Evolutionary conservation across 768 basidiomycete genomes (phyloP).

Genomic region (Macrolepiota fuliginosa): DNA sequence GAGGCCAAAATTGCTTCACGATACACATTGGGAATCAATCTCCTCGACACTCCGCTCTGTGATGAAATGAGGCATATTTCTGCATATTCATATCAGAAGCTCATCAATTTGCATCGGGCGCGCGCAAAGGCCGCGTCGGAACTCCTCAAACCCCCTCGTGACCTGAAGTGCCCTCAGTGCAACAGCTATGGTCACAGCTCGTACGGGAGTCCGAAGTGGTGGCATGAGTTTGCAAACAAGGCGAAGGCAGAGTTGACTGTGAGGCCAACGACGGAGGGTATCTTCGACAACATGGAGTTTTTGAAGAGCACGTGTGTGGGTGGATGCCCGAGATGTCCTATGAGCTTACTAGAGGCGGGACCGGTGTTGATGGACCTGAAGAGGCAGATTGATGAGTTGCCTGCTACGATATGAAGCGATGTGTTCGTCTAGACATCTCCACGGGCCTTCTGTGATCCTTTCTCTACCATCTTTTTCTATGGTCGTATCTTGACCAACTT

Average conservation of each 20-base stretch:
- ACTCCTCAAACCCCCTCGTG: conserved; percentile 36
- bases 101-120: conserved; percentile 58
- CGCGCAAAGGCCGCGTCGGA: conserved; percentile 49
- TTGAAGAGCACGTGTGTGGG: conserved; percentile 39
- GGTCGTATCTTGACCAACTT: neutral
- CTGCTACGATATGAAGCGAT: conserved; percentile 26
- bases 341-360: conserved; percentile 63
- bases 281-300: conserved; percentile 58
- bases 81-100: conserved; percentile 63
- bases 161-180: conserved; percentile 63
- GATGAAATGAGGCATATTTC: conserved; percentile 66
- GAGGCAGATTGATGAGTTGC: conserved; percentile 51
- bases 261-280: conserved; percentile 55
- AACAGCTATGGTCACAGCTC: conserved; percentile 46
- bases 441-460: neutral
- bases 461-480: neutral
- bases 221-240: conserved; percentile 55
- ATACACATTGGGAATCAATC: conserved; percentile 49
- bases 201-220: conserved; percentile 65
- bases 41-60: conserved; percentile 54
- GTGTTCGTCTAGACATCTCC: neutral
- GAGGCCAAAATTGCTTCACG: conserved; percentile 62
- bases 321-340: conserved; percentile 63
- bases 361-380: conserved; percentile 53
- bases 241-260: conserved; percentile 56